Base-by-base conservation (phyloP, 352 stramenopile species). In the Thalassiosira sp. region DNA sequence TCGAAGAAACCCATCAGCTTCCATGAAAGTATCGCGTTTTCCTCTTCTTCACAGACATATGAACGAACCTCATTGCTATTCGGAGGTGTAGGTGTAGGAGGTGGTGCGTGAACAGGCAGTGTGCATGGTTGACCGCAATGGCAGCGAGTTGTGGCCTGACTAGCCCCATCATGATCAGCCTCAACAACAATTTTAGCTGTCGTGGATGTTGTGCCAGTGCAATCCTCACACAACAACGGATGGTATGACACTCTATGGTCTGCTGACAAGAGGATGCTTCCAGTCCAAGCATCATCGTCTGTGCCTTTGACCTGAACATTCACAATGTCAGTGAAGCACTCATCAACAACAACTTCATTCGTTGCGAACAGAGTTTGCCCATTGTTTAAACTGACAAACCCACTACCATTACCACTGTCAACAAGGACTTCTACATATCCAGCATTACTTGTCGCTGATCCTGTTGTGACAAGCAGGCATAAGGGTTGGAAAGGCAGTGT, bases 1-100 rank as follows among this genome's bases (percentile, higher is more conserved):
- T 62, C 18, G 31, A 62, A 72, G 35, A 56, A 72, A 11, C 62
- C 62, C 35, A 72, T 62, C 15, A 72, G 15, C 20, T 72, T 72
- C 62, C 62, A 72, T 16, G 62, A 48, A 16, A 49, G 62, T 15
- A 48, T 43, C 11, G 56, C 18, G 0, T 35, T 25, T 5, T 52
- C 33, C 25, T 40, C 2, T 37, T 18, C 62, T 35, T 72, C 37
- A 22, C 62, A 72, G 15, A 35, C 24, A 37, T 72, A 72, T 5
- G 62, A 46, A 20, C 52, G 48, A 0, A 72, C 49, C 1, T 54
- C 18, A 31, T 56, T 70, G 25, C 18, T 15, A 46, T n/a, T n/a
- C n/a, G n/a, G n/a, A n/a, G n/a, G n/a, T 8, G 8, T 8, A 37
- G 31, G 3, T 10, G 31, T 37, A 8, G 31, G 3, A 10, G 31